Percentiles rank a stretch among this genome's conserved stretches.
These are phyloP conservation scores for Allium cepa DNA, from an alignment of 106 monocot genomes.

Conservation along the genomic window DNA sequence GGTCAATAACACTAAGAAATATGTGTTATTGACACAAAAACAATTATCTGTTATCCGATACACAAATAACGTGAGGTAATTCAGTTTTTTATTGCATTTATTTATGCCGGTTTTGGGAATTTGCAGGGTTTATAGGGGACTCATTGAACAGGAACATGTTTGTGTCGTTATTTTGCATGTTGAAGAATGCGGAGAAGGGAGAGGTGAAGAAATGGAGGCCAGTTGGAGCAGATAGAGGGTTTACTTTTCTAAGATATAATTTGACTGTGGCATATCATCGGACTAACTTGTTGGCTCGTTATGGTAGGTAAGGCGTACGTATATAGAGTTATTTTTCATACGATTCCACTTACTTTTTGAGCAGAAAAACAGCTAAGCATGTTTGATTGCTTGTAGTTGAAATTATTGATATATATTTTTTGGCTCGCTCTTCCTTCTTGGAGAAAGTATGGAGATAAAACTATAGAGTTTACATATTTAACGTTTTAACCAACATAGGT, in stretches of 20 bases:
- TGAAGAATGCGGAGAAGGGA: constrained; percentile 29
- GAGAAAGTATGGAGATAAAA: no score
- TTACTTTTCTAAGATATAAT: constrained; percentile 76
- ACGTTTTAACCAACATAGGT: no score
- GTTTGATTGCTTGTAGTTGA: background rate
- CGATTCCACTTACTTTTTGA: background rate
- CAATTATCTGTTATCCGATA: no score
- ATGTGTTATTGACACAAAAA: no score
- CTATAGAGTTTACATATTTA: no score
- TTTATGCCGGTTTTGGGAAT: background rate
- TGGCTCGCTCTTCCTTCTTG: no score
- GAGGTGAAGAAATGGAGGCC: constrained; percentile 87
- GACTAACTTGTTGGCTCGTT: constrained; percentile 87
- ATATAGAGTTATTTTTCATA: background rate
- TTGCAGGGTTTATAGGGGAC: constrained; percentile 90
- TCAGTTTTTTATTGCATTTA: background rate
- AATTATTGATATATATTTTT: no score
- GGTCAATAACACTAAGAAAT: no score
- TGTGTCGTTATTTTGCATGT: constrained; percentile 75
- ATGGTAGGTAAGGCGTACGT: constrained; percentile 67
- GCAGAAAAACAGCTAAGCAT: background rate
- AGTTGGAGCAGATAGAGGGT: constrained; percentile 73
- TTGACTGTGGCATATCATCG: constrained; percentile 88
- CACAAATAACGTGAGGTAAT: no score
- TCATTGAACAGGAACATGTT: constrained; percentile 97